Evolutionary conservation across 2,329 filamentous ascomycete species (phyloP), one percentile per base, ranked within the genome.

Genomic region (Colletotrichum sp.): DNA sequence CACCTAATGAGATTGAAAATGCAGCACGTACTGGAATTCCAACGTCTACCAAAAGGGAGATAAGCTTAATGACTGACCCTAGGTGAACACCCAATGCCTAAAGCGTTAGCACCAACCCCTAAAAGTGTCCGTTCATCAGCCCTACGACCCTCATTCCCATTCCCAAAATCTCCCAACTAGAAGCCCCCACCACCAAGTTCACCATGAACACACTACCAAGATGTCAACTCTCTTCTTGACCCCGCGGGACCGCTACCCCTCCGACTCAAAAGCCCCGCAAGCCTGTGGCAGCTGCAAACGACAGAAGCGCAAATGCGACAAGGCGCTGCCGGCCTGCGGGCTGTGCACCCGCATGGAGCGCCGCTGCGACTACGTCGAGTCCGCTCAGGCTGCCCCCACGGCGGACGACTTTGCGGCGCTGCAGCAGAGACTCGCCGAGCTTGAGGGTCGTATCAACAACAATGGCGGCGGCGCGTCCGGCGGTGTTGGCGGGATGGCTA

Each of bases 261-360:
- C 48, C 18, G 70, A 68, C 13, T 63, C 32, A 10, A 72, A 68
- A 21, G 73, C 73, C 6, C 59, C 73, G 34, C 69, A 72, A 4
- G 74, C 74, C 16, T 76, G 74, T 21, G 71, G 65, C 10, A 73
- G 39, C 30, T 76, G 74, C 34, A 76, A 73, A 30, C 36, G 59
- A 76, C 86, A 90, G 80, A 91, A 90, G 81, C 83, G 89, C 59
- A 88, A 86, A 83, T 90, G 89, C 79, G 86, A 89, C 83, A 90
- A 90, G 81, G 79, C 78, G 6, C 78, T 90, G 2, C 89, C 89
- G 16, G 79, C 82, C 18, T 91, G 89, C 79, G 81, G 83, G 4
- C 83, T 90, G 6, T 91, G 89, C 80, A 78, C 78, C 24, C 83
- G 87, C 13, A 85, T 87, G 83, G 81, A 81, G 39, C 82, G 86